Evolutionary conservation across 1,139 yeast genomes (phyloP).

Genomic region (Taphrina flavorubra): DNA sequence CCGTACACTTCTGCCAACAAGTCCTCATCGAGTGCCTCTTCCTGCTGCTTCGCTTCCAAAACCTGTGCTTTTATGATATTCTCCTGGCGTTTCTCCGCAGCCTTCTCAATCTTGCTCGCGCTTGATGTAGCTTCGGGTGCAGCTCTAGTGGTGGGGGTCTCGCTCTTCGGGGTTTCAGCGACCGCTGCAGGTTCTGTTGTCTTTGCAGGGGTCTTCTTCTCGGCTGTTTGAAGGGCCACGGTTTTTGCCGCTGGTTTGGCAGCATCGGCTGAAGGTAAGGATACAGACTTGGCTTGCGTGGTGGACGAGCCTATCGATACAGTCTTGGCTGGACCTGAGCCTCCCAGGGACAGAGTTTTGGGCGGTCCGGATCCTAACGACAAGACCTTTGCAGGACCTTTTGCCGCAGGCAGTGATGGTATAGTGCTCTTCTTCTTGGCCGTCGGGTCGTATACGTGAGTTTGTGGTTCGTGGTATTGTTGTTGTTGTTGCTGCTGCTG

Average conservation of each 20-base stretch:
- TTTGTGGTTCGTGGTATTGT: constrained; percentile 35
- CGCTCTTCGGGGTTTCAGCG: constrained; percentile 42
- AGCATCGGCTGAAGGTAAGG: constrained; percentile 21
- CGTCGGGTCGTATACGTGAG: constrained; percentile 27
- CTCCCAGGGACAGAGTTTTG: constrained; percentile 32
- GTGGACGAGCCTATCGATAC: constrained; percentile 30
- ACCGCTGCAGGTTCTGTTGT: constrained; percentile 37
- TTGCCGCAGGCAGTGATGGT: constrained; percentile 33
- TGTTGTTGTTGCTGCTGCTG: constrained; percentile 41
- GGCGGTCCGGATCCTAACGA: constrained; percentile 40
- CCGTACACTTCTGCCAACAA: constrained; percentile 92
- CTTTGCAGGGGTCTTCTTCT: constrained; percentile 44
- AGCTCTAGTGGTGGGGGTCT: constrained; percentile 43
- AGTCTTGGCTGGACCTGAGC: constrained; percentile 40
- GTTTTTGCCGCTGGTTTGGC: constrained; percentile 36
- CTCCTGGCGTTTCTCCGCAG: constrained; percentile 52
- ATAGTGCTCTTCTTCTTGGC: constrained; percentile 28
- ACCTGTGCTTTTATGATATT: constrained; percentile 49
- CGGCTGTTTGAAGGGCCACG: constrained; percentile 45
- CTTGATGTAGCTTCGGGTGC: constrained; percentile 47
- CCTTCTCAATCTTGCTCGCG: constrained; percentile 45
- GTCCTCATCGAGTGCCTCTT: constrained; percentile 84
- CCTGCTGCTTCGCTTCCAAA: constrained; percentile 71
- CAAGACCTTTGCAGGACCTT: constrained; percentile 41
- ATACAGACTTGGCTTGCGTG: constrained; percentile 27